Evolutionary conservation across 2,329 filamentous ascomycete genomes (phyloP), one percentile per base, ranked within the genome.

Genomic region (Zopfia rhizophila): DNA sequence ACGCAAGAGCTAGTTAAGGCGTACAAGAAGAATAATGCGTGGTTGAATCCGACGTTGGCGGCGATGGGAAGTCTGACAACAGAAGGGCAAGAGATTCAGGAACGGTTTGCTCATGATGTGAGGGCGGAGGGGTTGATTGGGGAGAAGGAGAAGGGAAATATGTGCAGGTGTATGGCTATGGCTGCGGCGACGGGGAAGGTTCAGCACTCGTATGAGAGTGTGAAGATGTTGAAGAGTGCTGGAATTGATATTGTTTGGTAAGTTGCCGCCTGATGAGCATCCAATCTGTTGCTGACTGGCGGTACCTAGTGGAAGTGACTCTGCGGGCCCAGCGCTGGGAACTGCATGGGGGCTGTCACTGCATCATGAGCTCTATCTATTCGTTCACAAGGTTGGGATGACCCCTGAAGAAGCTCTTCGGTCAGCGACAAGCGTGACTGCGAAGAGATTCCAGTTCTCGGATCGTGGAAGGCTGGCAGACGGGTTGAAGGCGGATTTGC

Each of bases 91-190:
- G 60, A 62, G 3, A 38, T 69, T 37, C 73, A 76, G 41, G 64
- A 74, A 32, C 56, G 44, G 6, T 77, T 70, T 35, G 74, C 75
- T 1, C 69, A 75, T 27, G 75, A 77, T 50, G 54, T 61, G 13
- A 52, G 74, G 5, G 61, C 72, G 1, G 45, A 65, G 32, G 55
- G 61, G 3, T 33, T 74, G 11, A 55, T 77, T 38, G 68, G 55
- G 3, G 61, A 71, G 16, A 57, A 60, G 5, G 67, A 67, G 29
- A 53, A 65, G 2, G 62, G 65, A 5, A 65, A 65, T 3, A 58
- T 77, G 64, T 76, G 74, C 32, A 51, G 54, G 21, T 77, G 75
- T 45, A 75, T 77, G 74, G 56, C 58, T 0, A 70, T 78, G 32
- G 62, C 62, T 7, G 55, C 50, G 3, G 45, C 60, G 14, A 60